A percentile compares a stretch with the other conserved stretches of the same genome.
Evolutionary conservation across 192 early-diverging fungal species (phyloP).

Genomic region (Entomortierella parvispora): DNA sequence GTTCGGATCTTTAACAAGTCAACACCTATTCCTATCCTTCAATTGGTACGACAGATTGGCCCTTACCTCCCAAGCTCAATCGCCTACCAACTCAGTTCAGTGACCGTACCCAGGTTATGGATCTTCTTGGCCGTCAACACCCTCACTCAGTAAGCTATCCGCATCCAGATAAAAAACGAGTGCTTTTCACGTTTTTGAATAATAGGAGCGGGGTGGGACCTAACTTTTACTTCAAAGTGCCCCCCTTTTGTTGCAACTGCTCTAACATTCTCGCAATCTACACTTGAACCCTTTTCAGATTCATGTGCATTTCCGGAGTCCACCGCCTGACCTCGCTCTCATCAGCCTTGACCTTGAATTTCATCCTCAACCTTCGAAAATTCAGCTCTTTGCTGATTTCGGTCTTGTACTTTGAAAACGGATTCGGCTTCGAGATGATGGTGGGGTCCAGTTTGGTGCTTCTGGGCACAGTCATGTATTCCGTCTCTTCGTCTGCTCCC

Average conservation of each 20-base stretch:
- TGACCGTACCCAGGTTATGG: slow-evolving; percentile 75
- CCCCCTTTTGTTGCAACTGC: not conserved
- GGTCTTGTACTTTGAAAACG: slow-evolving; percentile 82
- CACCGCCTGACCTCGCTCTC: slow-evolving; percentile 82
- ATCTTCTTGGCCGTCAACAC: slow-evolving; percentile 75
- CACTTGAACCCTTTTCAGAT: slow-evolving; percentile 44
- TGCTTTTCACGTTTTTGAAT: no score
- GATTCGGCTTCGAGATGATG: slow-evolving; percentile 70
- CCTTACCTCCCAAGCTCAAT: slow-evolving; percentile 28
- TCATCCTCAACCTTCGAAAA: slow-evolving; percentile 89
- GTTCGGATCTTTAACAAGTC: slow-evolving; percentile 68
- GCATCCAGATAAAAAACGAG: no score
- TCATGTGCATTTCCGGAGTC: slow-evolving; percentile 90
- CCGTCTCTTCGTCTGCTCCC: slow-evolving; percentile 49
- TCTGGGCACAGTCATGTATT: slow-evolving; percentile 83
- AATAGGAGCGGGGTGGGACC: no score
- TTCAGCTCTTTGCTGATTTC: slow-evolving; percentile 84
- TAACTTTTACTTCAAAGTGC: not conserved
- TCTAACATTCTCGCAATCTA: not conserved
- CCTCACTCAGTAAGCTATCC: slow-evolving; percentile 78
- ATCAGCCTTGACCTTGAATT: slow-evolving; percentile 83
- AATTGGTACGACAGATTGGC: slow-evolving; percentile 33
- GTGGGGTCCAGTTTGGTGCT: slow-evolving; percentile 82
- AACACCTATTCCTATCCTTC: slow-evolving; percentile 39
- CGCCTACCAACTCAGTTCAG: slow-evolving; percentile 37